phyloP scores from a whole-genome alignment of 495 filamentous ascomycete species.

The Chlorociboria aeruginascens region DNA sequence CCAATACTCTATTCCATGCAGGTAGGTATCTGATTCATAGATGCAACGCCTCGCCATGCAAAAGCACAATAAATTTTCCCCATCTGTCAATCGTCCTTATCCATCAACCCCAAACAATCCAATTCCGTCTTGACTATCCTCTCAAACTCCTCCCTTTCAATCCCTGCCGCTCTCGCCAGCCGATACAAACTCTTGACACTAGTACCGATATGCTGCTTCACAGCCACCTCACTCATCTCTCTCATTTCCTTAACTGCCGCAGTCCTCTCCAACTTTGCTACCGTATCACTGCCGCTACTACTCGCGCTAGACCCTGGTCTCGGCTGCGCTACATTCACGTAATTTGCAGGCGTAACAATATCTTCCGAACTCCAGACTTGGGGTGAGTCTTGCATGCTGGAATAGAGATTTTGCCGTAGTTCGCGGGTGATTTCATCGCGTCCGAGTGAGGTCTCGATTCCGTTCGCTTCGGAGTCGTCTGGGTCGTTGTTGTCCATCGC shows the following conservation, averaged over 20 bases:
- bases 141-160: conserved; percentile 77
- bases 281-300: conserved; percentile 40
- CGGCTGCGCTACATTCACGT: conserved; percentile 26
- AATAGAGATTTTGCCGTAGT: conserved; percentile 1
- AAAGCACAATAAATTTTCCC: background rate
- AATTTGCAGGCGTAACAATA: background rate
- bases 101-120: conserved; percentile 63
- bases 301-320: conserved; percentile 40
- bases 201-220: conserved; percentile 80
- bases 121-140: conserved; percentile 68
- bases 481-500: conserved; percentile 86
- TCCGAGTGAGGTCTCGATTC: conserved; percentile 15
- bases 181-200: conserved; percentile 83
- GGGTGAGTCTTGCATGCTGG: background rate
- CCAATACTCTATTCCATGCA: too few relatives aligned
- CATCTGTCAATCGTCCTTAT: conserved; percentile 39
- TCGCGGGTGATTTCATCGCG: conserved; percentile 10
- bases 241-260: conserved; percentile 32
- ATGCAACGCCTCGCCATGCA: background rate
- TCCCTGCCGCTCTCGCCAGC: conserved; percentile 66
- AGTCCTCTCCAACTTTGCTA: conserved; percentile 54
- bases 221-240: conserved; percentile 60
- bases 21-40: too few relatives aligned
- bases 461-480: conserved; percentile 36
- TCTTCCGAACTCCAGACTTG: conserved; percentile 7